Evolutionary conservation across 2,329 filamentous ascomycete species (phyloP), one percentile per base, ranked within the genome.

Genomic region (Penicillium capsulatum): DNA sequence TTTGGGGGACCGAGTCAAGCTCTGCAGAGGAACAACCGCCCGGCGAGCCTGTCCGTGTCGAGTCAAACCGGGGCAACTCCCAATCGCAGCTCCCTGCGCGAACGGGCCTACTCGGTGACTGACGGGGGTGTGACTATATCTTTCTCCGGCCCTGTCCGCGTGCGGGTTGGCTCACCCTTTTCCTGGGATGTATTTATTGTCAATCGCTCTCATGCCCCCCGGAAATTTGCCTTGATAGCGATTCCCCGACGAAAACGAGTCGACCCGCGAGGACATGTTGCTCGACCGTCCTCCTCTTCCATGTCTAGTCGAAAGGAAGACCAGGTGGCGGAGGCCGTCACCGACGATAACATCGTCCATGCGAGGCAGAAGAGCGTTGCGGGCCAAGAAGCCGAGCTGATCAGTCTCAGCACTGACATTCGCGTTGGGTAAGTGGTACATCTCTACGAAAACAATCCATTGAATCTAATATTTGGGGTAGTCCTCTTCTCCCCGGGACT

Each of bases 151-250:
- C 75, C 77, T 3, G 56, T 63, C 4, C 63, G 57, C 11, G 72
- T 75, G 8, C 55, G 64, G 7, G 70, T 77, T n/a, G 74, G 74
- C 9, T 64, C 71, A 26, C 63, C 70, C 3, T 80, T 82, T 53
- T 64, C 65, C 7, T 77, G 78, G 71, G 64, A 69, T 27, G 64
- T 81, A 3, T 77, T 81, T 44, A 73, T 81, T 27, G 71, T 80
- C 38, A 82, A 82, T 49, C 71, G 73, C 9, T 79, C 76, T 10
- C 59, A 64, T n/a, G 68, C 70, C 34, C 53, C 66, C 14, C 70
- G 75, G 3, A 75, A 76, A 48, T 70, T 82, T 34, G 73, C 74
- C 5, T 63, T 82, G 28, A 58, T 76, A 14, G 71, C 72, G 1
- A 66, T 80, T 11, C 71, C 75, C 3, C 73, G 68, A 39, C 60